Conservation (phyloP, 1,284 basidiomycete species). For the Uromyces viciae-fabae region DNA sequence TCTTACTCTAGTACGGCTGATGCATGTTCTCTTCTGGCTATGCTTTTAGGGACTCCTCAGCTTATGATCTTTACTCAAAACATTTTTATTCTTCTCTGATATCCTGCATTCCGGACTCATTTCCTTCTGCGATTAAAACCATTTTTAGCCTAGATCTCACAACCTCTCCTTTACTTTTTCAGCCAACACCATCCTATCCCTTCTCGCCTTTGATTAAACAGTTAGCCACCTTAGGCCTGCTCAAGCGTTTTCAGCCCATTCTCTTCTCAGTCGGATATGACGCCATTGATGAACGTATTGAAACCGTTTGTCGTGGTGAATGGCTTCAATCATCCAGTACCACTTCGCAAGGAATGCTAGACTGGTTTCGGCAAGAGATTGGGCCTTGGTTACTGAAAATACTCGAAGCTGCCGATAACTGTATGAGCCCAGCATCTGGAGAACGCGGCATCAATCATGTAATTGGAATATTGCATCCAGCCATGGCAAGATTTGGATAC, state of each 20-base stretch:
- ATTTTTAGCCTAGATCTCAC: conserved; percentile 47
- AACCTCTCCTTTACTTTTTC: conserved; percentile 52
- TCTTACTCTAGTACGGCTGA: background rate
- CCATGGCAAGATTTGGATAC: conserved; percentile 82
- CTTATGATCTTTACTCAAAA: conserved; percentile 28
- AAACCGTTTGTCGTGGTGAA: conserved; percentile 64
- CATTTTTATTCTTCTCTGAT: conserved; percentile 33
- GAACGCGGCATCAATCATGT: conserved; percentile 59
- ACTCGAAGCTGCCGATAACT: conserved; percentile 46
- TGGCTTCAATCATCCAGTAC: conserved; percentile 62
- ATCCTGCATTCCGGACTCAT: conserved; percentile 25
- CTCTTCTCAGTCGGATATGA: conserved; percentile 78
- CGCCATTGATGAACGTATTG: conserved; percentile 70
- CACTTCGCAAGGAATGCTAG: conserved; percentile 64
- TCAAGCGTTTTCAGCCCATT: conserved; percentile 78
- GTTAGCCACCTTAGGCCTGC: conserved; percentile 70
- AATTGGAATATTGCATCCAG: conserved; percentile 67
- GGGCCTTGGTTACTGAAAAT: conserved; percentile 57
- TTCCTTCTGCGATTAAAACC: conserved; percentile 19
- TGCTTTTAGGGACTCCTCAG: conserved; percentile 1
- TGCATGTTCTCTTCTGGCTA: background rate
- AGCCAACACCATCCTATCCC: conserved; percentile 50
- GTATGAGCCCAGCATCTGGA: background rate
- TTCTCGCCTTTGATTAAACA: conserved; percentile 51
- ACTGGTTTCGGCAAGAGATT: conserved; percentile 72